Evolutionary conservation across 768 basidiomycete species (phyloP), one percentile per base, ranked within the genome.

Genomic region (Leccinum truebloodii): DNA sequence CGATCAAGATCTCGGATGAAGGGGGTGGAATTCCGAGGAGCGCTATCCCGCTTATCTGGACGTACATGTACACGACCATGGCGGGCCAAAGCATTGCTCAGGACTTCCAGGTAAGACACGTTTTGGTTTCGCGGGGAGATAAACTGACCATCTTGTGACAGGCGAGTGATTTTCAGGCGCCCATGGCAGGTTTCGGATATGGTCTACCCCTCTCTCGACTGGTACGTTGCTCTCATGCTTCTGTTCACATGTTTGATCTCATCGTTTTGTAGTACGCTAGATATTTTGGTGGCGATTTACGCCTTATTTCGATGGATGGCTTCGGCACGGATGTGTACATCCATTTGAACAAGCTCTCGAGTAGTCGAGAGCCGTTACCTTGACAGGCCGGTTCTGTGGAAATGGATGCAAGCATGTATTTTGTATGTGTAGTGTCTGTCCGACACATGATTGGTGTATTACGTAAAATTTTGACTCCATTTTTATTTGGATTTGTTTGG

Each of bases 1-100:
- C 96, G 3, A 94, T 99, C 83, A 99, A 99, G 83, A 97, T 99
- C 61, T 89, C 87, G 1, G 96, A 99, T 70, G 96, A 99, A 73
- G 96, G 96, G 3, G 96, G 96, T 34, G 69, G 96, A 0, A 98
- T 98, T 58, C 85, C 94, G 26, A 76, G 79, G 76, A 89, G 81
- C 62, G 92, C 93, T 0, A 89, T 98, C 16, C 94, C 95, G 8
- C 81, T 95, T 51, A 96, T 99, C 56, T 99, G 97, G 97, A 99
- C 96, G 59, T 98, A 95, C 74, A 96, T 97, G 93, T 94, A 94
- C 67, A 94, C 92, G 54, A 94, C 89, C 13, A 90, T 92, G 91
- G 78, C 78, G 51, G 80, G 83, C 13, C 83, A 88, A 73, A 83
- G 81, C 16, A 83, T 92, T 51, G 89, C 88, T 64, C 85, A 88